Conservation (phyloP, 2,329 filamentous ascomycete species). For the Colletotrichum truncatum region DNA sequence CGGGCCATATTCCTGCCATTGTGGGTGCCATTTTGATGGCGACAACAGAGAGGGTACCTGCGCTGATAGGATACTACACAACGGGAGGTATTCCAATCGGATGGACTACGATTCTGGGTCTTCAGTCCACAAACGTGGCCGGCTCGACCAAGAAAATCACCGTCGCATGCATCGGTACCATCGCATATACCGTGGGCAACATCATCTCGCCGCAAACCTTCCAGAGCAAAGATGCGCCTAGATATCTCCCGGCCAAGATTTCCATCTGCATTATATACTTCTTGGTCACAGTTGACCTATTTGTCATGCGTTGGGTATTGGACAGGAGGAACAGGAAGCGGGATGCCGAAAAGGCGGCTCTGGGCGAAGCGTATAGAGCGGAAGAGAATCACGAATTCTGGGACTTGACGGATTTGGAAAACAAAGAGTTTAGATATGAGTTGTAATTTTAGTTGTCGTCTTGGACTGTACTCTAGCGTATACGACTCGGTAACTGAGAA, state of each 20-base stretch:
- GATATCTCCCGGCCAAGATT: slow-evolving; percentile 62
- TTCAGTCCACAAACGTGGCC: slow-evolving; percentile 34
- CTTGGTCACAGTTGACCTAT: slow-evolving; percentile 51
- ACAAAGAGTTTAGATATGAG: slow-evolving; percentile 66
- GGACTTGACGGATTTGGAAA: slow-evolving; percentile 72
- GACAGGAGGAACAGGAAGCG: slow-evolving; percentile 41
- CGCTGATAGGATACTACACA: slow-evolving; percentile 72
- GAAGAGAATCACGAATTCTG: slow-evolving; percentile 62
- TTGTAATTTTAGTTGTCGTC: background rate
- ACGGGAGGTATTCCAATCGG: slow-evolving; percentile 69
- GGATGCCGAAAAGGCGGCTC: slow-evolving; percentile 34
- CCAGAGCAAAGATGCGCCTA: slow-evolving; percentile 55
- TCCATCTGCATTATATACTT: slow-evolving; percentile 67
- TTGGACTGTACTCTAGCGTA: no score
- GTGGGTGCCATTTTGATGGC: slow-evolving; percentile 34
- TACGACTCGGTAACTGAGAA: no score
- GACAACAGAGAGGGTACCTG: slow-evolving; percentile 54
- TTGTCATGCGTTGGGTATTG: slow-evolving; percentile 49
- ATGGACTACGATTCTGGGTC: slow-evolving; percentile 31
- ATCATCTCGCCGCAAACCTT: slow-evolving; percentile 67
- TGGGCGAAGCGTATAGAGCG: slow-evolving; percentile 63
- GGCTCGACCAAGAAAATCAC: slow-evolving; percentile 66
- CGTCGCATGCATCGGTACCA: slow-evolving; percentile 62
- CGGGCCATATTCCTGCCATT: slow-evolving; percentile 45
- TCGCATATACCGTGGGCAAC: slow-evolving; percentile 66